phyloP scores from a whole-genome alignment of 495 filamentous ascomycete species.

The Podospora pseudocomata region DNA sequence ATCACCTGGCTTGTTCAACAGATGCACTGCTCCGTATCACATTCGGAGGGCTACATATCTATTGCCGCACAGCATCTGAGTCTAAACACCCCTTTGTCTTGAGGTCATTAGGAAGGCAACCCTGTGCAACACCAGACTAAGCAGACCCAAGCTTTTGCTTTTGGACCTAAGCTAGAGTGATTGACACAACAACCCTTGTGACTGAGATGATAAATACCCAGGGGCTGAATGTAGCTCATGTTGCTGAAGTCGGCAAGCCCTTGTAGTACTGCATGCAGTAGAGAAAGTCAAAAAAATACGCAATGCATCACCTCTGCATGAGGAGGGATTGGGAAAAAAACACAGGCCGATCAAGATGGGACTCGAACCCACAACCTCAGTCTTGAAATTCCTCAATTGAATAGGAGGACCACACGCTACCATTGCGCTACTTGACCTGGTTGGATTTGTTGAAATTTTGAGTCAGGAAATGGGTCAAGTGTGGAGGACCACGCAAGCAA shows the following conservation, averaged over 20 bases:
- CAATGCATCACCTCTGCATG: not conserved
- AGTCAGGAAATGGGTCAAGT: not conserved
- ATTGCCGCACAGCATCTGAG: not conserved
- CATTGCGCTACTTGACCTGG: conserved; percentile 44
- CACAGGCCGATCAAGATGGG: conserved; percentile 39
- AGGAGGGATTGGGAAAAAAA: conserved; percentile 12
- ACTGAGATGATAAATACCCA: not conserved
- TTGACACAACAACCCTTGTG: not conserved
- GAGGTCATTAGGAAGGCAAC: not conserved
- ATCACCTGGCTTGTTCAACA: not conserved
- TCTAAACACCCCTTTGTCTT: not conserved
- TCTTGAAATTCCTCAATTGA: conserved; percentile 27
- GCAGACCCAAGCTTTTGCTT: not conserved
- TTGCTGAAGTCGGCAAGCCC: no score
- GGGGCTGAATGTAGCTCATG: no score
- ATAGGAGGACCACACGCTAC: conserved; percentile 48
- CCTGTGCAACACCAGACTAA: not conserved
- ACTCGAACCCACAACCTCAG: conserved; percentile 51
- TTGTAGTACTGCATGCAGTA: not conserved
- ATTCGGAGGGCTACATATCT: not conserved
- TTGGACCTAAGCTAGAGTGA: not conserved
- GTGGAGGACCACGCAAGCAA: not conserved
- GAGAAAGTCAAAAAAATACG: not conserved
- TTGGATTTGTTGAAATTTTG: not conserved
- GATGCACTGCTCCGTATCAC: not conserved